phyloP scores from a whole-genome alignment of 2,329 filamentous ascomycete species.

The Didymella keratinophila region DNA sequence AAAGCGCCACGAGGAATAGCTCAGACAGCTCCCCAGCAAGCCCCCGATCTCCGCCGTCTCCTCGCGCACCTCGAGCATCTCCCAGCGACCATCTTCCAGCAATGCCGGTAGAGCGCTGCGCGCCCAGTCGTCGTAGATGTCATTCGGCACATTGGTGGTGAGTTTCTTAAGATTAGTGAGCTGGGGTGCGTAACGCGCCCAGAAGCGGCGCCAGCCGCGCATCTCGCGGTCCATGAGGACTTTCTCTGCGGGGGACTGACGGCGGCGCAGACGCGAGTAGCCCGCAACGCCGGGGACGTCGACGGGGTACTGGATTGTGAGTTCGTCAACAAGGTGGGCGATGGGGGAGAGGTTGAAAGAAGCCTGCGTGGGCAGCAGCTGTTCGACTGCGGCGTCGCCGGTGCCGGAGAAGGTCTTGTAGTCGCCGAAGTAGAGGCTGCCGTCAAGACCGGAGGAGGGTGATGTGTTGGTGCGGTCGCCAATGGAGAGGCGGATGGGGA shows the following conservation, averaged over 20 bases:
- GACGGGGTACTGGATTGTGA: conserved; percentile 46
- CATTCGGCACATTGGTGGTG: conserved; percentile 39
- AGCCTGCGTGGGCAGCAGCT: conserved; percentile 44
- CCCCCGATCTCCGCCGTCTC: conserved; percentile 21
- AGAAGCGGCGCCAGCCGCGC: conserved; percentile 48
- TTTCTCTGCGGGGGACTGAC: conserved; percentile 33
- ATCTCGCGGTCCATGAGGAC: conserved; percentile 43
- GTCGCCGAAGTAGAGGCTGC: conserved; percentile 47
- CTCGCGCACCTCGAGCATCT: conserved; percentile 43
- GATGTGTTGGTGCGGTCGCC: conserved; percentile 40
- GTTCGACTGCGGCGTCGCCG: conserved; percentile 34
- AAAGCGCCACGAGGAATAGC: conserved; percentile 28
- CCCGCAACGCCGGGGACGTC: conserved; percentile 45
- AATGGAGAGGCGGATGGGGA: conserved; percentile 47
- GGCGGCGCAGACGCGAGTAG: conserved; percentile 34
- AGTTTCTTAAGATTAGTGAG: conserved; percentile 50
- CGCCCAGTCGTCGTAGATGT: conserved; percentile 48
- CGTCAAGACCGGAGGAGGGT: conserved; percentile 41
- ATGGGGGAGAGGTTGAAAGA: conserved; percentile 44
- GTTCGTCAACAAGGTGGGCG: conserved; percentile 47
- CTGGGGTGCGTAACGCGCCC: conserved; percentile 45
- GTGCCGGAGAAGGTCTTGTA: conserved; percentile 44
- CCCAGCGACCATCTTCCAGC: conserved; percentile 39
- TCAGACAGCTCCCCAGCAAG: conserved; percentile 28
- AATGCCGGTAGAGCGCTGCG: conserved; percentile 30